phyloP scores from a whole-genome alignment of 441 rosid genomes.

The Croton laevigatus region DNA sequence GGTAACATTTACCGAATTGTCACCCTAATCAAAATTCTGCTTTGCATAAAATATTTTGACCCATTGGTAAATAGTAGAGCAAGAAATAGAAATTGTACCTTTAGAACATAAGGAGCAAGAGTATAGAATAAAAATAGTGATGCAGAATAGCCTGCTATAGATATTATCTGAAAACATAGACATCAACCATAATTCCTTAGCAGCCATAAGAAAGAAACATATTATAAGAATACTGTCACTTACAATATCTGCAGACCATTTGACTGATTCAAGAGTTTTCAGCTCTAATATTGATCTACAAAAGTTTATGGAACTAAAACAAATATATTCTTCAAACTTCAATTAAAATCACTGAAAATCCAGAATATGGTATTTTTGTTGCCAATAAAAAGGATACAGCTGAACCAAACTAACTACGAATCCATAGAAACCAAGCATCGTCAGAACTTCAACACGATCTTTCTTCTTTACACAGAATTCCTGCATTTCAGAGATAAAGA shows the following conservation, averaged over 20 bases:
- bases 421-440: constrained; percentile 55
- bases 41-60: neutral
- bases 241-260: constrained; percentile 47
- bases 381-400: constrained; percentile 43
- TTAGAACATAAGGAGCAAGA: constrained; percentile 42
- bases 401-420: constrained; percentile 40
- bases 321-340: neutral
- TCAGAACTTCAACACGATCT: constrained; percentile 50
- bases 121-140: constrained; percentile 37
- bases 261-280: constrained; percentile 42
- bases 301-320: constrained; percentile 25
- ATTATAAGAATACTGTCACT: constrained; percentile 20
- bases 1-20: too few species aligned
- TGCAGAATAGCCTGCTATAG: constrained; percentile 34
- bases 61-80: neutral
- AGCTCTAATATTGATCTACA: constrained; percentile 49
- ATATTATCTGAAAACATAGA: constrained; percentile 38
- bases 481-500: constrained; percentile 29
- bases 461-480: constrained; percentile 57
- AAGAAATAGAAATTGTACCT: constrained; percentile 32
- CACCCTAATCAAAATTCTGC: too few species aligned
- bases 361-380: neutral
- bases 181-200: neutral
- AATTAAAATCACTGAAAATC: too few species aligned
- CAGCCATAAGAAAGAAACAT: neutral